phyloP scores from a whole-genome alignment of 352 stramenopile genomes.

The Globisporangium abappressorium region DNA sequence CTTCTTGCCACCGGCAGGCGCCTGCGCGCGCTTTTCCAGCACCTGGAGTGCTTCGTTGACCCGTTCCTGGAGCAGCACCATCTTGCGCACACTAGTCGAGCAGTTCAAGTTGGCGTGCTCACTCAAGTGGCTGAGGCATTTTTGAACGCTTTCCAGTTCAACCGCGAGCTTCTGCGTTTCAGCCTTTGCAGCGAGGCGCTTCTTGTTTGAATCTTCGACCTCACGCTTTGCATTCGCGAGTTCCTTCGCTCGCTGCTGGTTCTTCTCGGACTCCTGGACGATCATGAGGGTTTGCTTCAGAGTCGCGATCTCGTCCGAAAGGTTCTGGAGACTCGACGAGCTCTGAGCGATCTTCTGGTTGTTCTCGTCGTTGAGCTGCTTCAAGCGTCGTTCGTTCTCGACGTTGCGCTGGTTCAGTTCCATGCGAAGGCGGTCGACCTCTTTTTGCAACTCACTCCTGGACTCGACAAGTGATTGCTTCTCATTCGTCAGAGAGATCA shows the following conservation, averaged over 20 bases:
- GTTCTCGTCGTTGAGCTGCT: slow-evolving; percentile 57
- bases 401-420: slow-evolving; percentile 76
- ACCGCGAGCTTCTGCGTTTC: slow-evolving; percentile 78
- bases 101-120: slow-evolving; percentile 57
- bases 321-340: slow-evolving; percentile 38
- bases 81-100: slow-evolving; percentile 54
- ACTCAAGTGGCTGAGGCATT: slow-evolving; percentile 48
- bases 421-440: slow-evolving; percentile 71
- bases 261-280: slow-evolving; percentile 67
- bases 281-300: slow-evolving; percentile 58
- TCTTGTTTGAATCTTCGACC: slow-evolving; percentile 82
- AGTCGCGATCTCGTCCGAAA: slow-evolving; percentile 56
- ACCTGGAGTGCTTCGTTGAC: slow-evolving; percentile 66
- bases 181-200: slow-evolving; percentile 72
- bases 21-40: slow-evolving; percentile 55
- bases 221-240: slow-evolving; percentile 61
- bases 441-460: slow-evolving; percentile 49
- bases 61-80: slow-evolving; percentile 56
- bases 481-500: slow-evolving; percentile 61
- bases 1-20: slow-evolving; percentile 23
- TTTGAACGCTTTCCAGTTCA: slow-evolving; percentile 70
- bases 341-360: slow-evolving; percentile 46
- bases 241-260: slow-evolving; percentile 66
- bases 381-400: slow-evolving; percentile 61
- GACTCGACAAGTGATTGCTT: slow-evolving; percentile 53